These are phyloP conservation scores for Tuctoria greenei DNA, from an alignment of 176 grass and related monocot species.

Conservation along the genomic window DNA sequence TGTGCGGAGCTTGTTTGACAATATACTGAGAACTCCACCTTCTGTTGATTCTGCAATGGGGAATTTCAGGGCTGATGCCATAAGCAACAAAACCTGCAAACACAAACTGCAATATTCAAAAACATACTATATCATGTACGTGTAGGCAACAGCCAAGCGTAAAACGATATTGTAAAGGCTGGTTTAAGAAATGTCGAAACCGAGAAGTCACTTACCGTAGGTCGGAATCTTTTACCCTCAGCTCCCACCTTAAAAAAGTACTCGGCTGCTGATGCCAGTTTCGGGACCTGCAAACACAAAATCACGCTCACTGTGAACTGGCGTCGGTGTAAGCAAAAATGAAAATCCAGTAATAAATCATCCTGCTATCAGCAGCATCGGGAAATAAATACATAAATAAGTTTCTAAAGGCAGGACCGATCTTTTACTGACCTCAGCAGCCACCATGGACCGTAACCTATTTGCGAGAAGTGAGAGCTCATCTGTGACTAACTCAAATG, in stretches of 20 bases:
- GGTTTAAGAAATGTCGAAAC: not conserved
- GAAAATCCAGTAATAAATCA: not conserved
- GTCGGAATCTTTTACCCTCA: constrained; percentile 95
- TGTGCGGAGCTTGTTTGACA: constrained; percentile 62
- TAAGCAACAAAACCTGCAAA: constrained; percentile 81
- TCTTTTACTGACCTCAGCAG: constrained; percentile 61
- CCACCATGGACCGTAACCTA: constrained; percentile 83
- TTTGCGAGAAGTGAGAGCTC: constrained; percentile 80
- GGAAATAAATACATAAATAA: not conserved
- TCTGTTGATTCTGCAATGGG: constrained; percentile 55
- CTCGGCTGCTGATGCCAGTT: constrained; percentile 88
- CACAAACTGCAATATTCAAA: constrained; percentile 14
- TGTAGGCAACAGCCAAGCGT: not conserved
- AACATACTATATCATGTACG: not conserved
- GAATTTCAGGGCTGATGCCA: constrained; percentile 92
- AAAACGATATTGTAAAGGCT: not conserved
- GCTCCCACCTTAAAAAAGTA: constrained; percentile 90
- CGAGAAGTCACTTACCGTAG: constrained; percentile 76
- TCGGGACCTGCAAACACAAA: constrained; percentile 70
- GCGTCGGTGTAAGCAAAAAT: not conserved
- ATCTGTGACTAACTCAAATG: constrained; percentile 87
- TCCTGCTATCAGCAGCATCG: not conserved
- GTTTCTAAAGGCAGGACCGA: not conserved
- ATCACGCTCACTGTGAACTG: not conserved
- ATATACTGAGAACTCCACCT: constrained; percentile 56